Evolutionary conservation across 352 stramenopile species (phyloP).

Genomic region (Pythium chondricola): DNA sequence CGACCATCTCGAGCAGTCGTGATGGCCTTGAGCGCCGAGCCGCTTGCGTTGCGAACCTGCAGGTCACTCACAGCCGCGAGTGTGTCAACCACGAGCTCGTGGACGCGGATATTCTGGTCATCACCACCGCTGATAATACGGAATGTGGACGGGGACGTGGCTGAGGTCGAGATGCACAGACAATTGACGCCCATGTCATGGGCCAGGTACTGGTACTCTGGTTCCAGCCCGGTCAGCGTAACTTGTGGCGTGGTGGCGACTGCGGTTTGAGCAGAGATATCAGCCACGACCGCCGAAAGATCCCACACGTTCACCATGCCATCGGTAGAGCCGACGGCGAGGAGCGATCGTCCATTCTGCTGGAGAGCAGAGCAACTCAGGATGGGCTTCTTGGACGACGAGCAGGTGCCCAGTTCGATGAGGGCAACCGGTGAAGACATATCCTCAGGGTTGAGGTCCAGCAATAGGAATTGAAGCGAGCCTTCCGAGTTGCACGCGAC

Average conservation of each 20-base stretch:
- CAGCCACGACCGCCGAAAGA: constrained; percentile 20
- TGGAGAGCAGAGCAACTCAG: constrained; percentile 57
- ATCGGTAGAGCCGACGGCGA: constrained; percentile 80
- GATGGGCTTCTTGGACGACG: constrained; percentile 72
- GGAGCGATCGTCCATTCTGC: constrained; percentile 23
- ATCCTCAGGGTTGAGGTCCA: constrained; percentile 32
- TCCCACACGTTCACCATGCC: constrained; percentile 76
- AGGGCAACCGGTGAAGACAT: constrained; percentile 11
- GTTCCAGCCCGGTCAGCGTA: too few species aligned
- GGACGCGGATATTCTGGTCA: constrained; percentile 61
- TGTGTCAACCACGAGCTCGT: constrained; percentile 28
- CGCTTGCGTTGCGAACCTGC: constrained; percentile 56
- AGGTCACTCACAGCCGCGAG: constrained; percentile 29
- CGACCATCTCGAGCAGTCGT: constrained; percentile 33
- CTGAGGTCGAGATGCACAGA: constrained; percentile 35
- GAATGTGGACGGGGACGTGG: constrained; percentile 24
- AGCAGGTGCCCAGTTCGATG: constrained; percentile 43
- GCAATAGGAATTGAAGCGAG: constrained; percentile 47
- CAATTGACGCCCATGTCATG: constrained; percentile 84
- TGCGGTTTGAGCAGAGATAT: too few species aligned
- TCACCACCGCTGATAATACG: constrained; percentile 75
- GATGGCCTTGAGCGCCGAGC: constrained; percentile 78
- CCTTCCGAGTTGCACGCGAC: constrained; percentile 76
- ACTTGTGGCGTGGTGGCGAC: too few species aligned
- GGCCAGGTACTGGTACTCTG: constrained; percentile 51